Conservation (phyloP, 2,329 filamentous ascomycete species). For the Alternaria angustiovoidea region DNA sequence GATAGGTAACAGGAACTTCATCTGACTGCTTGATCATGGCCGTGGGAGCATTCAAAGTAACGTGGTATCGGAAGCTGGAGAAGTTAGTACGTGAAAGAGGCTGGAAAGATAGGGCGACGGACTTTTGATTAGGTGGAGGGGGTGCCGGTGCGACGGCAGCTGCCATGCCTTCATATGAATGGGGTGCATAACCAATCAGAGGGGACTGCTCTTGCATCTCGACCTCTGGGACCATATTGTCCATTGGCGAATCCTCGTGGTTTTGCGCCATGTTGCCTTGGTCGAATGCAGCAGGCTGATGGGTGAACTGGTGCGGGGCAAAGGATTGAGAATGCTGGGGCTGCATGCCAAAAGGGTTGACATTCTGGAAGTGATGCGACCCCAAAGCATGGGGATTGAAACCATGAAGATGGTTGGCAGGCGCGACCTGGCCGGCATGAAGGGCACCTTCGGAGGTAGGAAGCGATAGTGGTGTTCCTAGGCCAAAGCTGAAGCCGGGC, state of each 20-base stretch:
- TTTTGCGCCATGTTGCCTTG: conserved; percentile 70
- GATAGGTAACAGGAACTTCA: conserved; percentile 95
- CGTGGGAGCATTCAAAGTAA: conserved; percentile 89
- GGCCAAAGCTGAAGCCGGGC: conserved; percentile 74
- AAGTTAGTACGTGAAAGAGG: conserved; percentile 30
- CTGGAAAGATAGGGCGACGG: conserved; percentile 30
- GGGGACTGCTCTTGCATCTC: conserved; percentile 69
- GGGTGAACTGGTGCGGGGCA: conserved; percentile 80
- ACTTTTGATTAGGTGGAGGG: conserved; percentile 57
- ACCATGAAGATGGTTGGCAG: conserved; percentile 64
- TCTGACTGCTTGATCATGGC: conserved; percentile 92
- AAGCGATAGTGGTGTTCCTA: conserved; percentile 83
- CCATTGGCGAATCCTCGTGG: conserved; percentile 72
- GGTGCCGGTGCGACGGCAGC: conserved; percentile 45
- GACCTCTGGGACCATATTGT: conserved; percentile 61
- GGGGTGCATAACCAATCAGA: conserved; percentile 65
- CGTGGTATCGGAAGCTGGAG: conserved; percentile 81
- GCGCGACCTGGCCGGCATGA: conserved; percentile 62
- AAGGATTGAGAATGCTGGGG: conserved; percentile 61
- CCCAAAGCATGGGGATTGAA: conserved; percentile 64
- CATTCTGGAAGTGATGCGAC: conserved; percentile 64
- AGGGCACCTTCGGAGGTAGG: conserved; percentile 73
- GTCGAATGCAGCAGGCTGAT: conserved; percentile 82
- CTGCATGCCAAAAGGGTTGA: conserved; percentile 74
- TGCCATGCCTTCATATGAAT: conserved; percentile 52